Conservation (phyloP, 1,284 basidiomycete genomes). For the Microbotryomycetes sp. region DNA sequence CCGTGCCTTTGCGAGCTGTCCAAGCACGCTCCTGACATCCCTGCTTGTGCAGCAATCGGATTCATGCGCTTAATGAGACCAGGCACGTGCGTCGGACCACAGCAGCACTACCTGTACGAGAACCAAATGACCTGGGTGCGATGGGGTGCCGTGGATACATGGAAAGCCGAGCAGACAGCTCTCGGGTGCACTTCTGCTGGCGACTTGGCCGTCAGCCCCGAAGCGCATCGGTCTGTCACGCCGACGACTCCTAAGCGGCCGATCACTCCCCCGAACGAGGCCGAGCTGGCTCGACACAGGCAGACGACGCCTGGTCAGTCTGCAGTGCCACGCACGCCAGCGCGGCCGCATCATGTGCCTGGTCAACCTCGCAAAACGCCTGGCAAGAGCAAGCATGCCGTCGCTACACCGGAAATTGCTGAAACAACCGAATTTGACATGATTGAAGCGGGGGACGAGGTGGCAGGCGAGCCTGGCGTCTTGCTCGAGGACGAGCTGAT, state of each 20-base stretch:
- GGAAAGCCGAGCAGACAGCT: slow-evolving; percentile 2
- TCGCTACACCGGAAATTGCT: slow-evolving; percentile 19
- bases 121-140: slow-evolving; percentile 90
- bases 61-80: slow-evolving; percentile 98
- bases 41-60: slow-evolving; percentile 59
- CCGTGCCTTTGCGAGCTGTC: background rate
- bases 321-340: background rate
- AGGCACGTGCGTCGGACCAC: slow-evolving; percentile 47
- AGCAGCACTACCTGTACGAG: slow-evolving; percentile 87
- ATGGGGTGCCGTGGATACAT: slow-evolving; percentile 73
- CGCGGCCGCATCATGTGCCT: slow-evolving; percentile 4
- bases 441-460: slow-evolving; percentile 9
- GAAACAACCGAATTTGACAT: background rate
- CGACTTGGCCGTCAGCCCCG: background rate
- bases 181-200: background rate
- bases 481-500: slow-evolving; percentile 10
- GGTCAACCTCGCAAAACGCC: slow-evolving; percentile 32
- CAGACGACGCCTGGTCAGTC: background rate
- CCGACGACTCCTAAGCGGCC: background rate
- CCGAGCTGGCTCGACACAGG: slow-evolving; percentile 3
- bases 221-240: background rate
- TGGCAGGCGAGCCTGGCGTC: slow-evolving; percentile 17
- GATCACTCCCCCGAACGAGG: slow-evolving; percentile 20
- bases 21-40: background rate
- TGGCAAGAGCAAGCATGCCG: slow-evolving; percentile 18